Evolutionary conservation across 2,329 filamentous ascomycete species (phyloP), one percentile per base, ranked within the genome.

Genomic region (Thielaviopsis euricoi): DNA sequence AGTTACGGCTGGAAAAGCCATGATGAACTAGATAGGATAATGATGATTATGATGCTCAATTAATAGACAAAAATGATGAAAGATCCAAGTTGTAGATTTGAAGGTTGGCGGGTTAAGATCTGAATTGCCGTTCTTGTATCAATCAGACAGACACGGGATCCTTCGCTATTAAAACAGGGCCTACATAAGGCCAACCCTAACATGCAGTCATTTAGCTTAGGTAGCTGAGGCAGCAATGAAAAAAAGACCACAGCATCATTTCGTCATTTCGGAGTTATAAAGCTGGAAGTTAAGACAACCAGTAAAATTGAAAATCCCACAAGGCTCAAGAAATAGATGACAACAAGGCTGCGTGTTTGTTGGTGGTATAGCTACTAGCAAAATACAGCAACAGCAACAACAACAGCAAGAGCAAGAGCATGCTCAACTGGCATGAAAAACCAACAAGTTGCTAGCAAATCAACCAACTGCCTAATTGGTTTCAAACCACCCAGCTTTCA

Each of bases 1-100:
- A 62, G 80, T 79, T 63, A 95, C 72, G n/a, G 76, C 70, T 6
- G 89, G 89, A 21, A 95, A 72, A 61, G 84, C 78, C 84, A 91
- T 86, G 59, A 57, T 58, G 56, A 25, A 26, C 1, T 9, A 3
- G 23, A 29, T 1, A 19, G 17, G 12, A 43, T 3, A 17, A 17
- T n/a, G 37, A 12, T 12, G 29, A n/a, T n/a, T n/a, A n/a, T 33
- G n/a, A 5, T 43, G 17, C 5, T 43, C 37, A 43, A 10, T 15
- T 17, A 7, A n/a, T 43, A 15, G 37, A 17, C 13, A 2, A 43
- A n/a, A n/a, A 4, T 1, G 7, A 33, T 33, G 29, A 10, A 10
- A 33, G 9, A 33, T 33, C 12, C 29, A 33, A 10, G 29, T 33
- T 33, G 3, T 10, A 33, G 29, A 43, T 12, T 17, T 43, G 13